Percentiles rank a stretch among this genome's conserved stretches.
These are phyloP conservation scores for Artomyces pyxidatus DNA, from an alignment of 768 basidiomycete species.

Conservation along the genomic window DNA sequence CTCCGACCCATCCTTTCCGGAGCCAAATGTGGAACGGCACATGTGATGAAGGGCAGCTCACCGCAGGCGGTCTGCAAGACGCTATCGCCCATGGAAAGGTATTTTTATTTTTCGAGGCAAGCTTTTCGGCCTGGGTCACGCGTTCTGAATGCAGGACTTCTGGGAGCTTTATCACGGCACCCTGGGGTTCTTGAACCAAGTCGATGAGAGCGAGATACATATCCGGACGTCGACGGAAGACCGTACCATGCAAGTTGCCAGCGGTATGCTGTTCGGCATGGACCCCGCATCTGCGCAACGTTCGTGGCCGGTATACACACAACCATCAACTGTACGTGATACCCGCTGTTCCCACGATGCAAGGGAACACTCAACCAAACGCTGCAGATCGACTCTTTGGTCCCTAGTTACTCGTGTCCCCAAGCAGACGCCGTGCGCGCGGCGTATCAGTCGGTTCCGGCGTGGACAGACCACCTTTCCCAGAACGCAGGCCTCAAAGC, in stretches of 20 bases:
- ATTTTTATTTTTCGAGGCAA: no score
- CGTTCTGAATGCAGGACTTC: constrained; percentile 30
- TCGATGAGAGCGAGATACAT: constrained; percentile 30
- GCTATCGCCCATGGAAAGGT: constrained; percentile 36
- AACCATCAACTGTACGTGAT: constrained; percentile 32
- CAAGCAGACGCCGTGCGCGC: constrained; percentile 31
- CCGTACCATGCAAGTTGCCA: constrained; percentile 40
- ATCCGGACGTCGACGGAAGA: constrained; percentile 37
- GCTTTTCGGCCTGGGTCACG: no score
- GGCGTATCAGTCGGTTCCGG: constrained; percentile 35
- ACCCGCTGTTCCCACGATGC: neutral
- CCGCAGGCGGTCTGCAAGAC: constrained; percentile 34
- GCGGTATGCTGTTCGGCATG: constrained; percentile 39
- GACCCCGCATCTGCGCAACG: constrained; percentile 25
- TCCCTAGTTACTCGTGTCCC: constrained; percentile 37
- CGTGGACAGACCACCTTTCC: constrained; percentile 38
- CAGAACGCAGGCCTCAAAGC: constrained; percentile 29
- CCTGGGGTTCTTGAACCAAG: constrained; percentile 29
- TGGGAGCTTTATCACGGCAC: constrained; percentile 34
- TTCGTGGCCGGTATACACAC: constrained; percentile 32
- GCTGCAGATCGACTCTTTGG: constrained; percentile 38
- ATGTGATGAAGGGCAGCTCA: constrained; percentile 41
- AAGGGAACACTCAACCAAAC: no score
- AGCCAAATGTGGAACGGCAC: constrained; percentile 39
- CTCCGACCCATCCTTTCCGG: constrained; percentile 37